Evolutionary conservation across 148 eudicot genomes (phyloP).

Genomic region (Pouteria glomerata): DNA sequence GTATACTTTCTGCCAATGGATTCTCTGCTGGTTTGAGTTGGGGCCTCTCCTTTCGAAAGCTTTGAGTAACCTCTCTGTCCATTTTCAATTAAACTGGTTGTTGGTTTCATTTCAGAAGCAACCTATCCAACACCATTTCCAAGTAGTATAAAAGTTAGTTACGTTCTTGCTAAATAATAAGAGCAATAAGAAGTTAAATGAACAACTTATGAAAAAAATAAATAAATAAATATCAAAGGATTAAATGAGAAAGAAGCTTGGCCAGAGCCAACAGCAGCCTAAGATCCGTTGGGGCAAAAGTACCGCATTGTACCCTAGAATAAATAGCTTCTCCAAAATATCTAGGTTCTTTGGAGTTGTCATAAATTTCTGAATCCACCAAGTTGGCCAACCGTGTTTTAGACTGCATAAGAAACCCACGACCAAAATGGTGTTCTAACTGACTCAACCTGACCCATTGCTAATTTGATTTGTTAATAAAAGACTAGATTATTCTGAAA

Average conservation of each 20-base stretch:
- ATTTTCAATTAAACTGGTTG: slow-evolving; percentile 28
- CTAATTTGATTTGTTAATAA: no score
- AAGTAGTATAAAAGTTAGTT: neutral
- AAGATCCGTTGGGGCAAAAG: neutral
- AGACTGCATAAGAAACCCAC: no score
- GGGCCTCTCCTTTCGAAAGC: slow-evolving; percentile 34
- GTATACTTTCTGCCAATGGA: slow-evolving; percentile 53
- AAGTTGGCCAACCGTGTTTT: no score
- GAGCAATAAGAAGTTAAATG: no score
- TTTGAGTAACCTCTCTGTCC: slow-evolving; percentile 26
- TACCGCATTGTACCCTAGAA: neutral
- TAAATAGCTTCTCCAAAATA: neutral
- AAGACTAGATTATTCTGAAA: no score
- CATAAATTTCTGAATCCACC: no score
- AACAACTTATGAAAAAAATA: no score
- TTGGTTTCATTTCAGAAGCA: slow-evolving; percentile 38
- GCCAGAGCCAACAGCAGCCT: neutral
- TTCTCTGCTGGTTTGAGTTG: slow-evolving; percentile 37
- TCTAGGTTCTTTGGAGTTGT: no score
- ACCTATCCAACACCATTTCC: slow-evolving; percentile 24
- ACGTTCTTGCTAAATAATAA: neutral
- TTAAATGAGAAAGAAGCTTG: neutral
- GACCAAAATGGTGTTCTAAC: no score
- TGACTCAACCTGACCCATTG: no score
- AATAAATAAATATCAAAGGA: no score